These are phyloP conservation scores for Microdochium nivale DNA, from an alignment of 2,329 filamentous ascomycete genomes.

Conservation along the genomic window DNA sequence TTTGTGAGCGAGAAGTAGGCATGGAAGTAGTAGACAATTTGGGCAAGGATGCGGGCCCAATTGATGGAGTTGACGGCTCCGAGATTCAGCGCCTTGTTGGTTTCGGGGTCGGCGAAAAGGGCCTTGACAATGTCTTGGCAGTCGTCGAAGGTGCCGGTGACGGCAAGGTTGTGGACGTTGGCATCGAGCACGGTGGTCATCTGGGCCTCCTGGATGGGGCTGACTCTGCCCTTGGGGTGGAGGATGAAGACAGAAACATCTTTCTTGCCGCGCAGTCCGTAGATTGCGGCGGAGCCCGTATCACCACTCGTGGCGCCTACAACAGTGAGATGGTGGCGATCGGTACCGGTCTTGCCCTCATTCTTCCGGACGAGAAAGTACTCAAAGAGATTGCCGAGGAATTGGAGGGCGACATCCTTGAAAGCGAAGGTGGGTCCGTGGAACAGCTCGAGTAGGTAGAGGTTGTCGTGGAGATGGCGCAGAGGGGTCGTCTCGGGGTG, in stretches of 20 bases:
- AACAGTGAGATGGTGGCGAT: slow-evolving; percentile 74
- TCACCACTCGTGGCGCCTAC: slow-evolving; percentile 82
- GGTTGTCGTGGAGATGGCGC: slow-evolving; percentile 66
- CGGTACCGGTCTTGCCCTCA: slow-evolving; percentile 54
- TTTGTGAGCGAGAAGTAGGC: slow-evolving; percentile 77
- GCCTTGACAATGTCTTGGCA: slow-evolving; percentile 97
- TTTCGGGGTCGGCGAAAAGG: slow-evolving; percentile 76
- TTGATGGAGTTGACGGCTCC: slow-evolving; percentile 97
- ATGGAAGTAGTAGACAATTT: slow-evolving; percentile 96
- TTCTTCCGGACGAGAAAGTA: slow-evolving; percentile 75
- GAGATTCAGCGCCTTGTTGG: slow-evolving; percentile 75
- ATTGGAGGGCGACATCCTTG: slow-evolving; percentile 90
- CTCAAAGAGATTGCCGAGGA: slow-evolving; percentile 92
- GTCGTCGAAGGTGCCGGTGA: slow-evolving; percentile 90
- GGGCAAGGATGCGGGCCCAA: slow-evolving; percentile 87
- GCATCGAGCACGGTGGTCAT: slow-evolving; percentile 90
- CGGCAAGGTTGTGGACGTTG: slow-evolving; percentile 88
- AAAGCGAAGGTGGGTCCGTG: slow-evolving; percentile 94
- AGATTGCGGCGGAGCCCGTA: slow-evolving; percentile 92
- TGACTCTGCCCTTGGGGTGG: slow-evolving; percentile 83
- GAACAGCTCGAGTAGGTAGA: slow-evolving; percentile 89
- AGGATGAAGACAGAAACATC: slow-evolving; percentile 96
- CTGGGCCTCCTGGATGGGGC: slow-evolving; percentile 87
- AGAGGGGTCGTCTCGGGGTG: slow-evolving; percentile 69
- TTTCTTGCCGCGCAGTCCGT: slow-evolving; percentile 89